A percentile compares a stretch with the other conserved stretches of the same genome.
Conservation (phyloP, 164 flowering plant species). For the Nymphaea thermarum region DNA sequence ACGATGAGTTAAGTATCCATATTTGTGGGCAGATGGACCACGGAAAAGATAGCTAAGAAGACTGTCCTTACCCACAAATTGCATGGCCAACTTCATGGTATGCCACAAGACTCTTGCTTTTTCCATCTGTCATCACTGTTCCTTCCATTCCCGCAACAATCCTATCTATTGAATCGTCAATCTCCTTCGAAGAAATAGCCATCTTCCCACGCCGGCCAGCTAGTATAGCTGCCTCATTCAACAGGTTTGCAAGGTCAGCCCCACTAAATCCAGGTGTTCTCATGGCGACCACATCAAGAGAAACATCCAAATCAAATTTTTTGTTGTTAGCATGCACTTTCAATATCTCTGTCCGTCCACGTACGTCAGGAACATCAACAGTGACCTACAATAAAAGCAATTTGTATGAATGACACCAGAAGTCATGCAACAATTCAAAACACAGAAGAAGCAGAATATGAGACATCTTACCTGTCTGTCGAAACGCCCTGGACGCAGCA, state of each 20-base stretch:
- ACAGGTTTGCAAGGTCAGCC: conserved; percentile 70
- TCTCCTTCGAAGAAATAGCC: conserved; percentile 39
- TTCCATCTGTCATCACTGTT: conserved; percentile 70
- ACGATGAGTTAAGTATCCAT: neutral
- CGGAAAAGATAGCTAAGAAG: neutral
- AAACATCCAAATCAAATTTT: conserved; percentile 47
- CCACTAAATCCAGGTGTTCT: conserved; percentile 76
- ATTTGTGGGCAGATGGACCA: neutral
- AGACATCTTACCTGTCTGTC: conserved; percentile 40
- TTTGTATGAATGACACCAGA: neutral
- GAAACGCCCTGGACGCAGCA: conserved; percentile 70
- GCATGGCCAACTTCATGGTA: conserved; percentile 76
- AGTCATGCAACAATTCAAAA: neutral
- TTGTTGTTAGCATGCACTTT: conserved; percentile 60
- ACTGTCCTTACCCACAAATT: conserved; percentile 43
- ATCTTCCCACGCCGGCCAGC: conserved; percentile 70
- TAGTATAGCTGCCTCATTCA: conserved; percentile 80
- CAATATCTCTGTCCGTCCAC: conserved; percentile 59
- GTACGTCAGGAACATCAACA: conserved; percentile 61
- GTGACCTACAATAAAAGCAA: conserved; percentile 23
- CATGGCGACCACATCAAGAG: conserved; percentile 47
- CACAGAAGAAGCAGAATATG: neutral
- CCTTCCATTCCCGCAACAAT: conserved; percentile 82
- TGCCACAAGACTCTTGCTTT: conserved; percentile 64
- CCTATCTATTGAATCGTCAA: conserved; percentile 65